Evolutionary conservation across 2,329 filamentous ascomycete genomes (phyloP).

Genomic region (Apiospora malaysiana): DNA sequence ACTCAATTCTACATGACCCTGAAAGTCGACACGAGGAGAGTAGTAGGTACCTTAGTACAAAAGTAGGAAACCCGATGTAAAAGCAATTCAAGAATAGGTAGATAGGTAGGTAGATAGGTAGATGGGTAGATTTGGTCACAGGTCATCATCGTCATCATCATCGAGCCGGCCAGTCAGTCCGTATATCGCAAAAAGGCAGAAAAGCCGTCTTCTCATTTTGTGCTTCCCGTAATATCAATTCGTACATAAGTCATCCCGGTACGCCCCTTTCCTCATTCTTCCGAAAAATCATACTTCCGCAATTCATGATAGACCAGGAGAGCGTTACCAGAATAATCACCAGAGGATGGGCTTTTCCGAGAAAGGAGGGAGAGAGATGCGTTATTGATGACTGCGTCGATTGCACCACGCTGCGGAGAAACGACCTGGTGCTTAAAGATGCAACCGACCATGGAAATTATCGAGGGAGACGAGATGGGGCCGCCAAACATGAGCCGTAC

Average conservation of each 20-base stretch:
- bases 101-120: too few species aligned
- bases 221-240: constrained; percentile 40
- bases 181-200: constrained; percentile 21
- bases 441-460: constrained; percentile 60
- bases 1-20: constrained; percentile 4
- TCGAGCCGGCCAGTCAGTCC: background rate
- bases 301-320: constrained; percentile 31
- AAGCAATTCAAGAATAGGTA: too few species aligned
- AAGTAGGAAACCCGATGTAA: too few species aligned
- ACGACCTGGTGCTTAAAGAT: constrained; percentile 53
- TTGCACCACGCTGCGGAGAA: constrained; percentile 53
- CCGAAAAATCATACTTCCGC: constrained; percentile 40
- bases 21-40: background rate
- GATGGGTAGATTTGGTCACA: background rate
- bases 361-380: constrained; percentile 37
- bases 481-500: constrained; percentile 47
- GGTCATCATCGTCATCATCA: background rate
- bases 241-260: constrained; percentile 46
- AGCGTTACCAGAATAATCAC: constrained; percentile 31
- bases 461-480: constrained; percentile 39
- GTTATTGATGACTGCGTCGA: constrained; percentile 60
- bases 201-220: constrained; percentile 23
- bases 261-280: constrained; percentile 42
- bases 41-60: too few species aligned
- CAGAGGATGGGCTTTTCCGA: constrained; percentile 35